These are phyloP conservation scores for Didymella exigua DNA, from an alignment of 2,329 filamentous ascomycete species.

Conservation along the genomic window DNA sequence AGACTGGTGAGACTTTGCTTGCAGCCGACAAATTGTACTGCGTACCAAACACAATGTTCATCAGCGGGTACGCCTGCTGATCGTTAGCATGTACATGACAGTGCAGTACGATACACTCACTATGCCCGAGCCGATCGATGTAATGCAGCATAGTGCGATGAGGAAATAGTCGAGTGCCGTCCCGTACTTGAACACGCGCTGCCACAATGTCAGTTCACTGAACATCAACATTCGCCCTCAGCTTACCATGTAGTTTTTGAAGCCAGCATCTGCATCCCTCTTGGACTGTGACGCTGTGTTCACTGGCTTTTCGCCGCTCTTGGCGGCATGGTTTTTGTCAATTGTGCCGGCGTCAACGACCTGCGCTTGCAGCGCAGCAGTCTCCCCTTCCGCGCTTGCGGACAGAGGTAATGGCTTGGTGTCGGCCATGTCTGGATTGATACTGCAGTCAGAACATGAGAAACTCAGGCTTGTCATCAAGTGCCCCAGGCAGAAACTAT, in stretches of 20 bases:
- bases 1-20: background rate
- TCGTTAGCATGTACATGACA: background rate
- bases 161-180: constrained; percentile 40
- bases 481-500: constrained; percentile 1
- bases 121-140: constrained; percentile 44
- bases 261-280: constrained; percentile 19
- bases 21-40: constrained; percentile 56
- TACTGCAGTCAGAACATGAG: background rate
- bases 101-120: background rate
- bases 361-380: constrained; percentile 20
- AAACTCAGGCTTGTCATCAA: background rate
- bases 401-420: background rate
- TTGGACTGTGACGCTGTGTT: background rate
- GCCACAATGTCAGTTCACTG: background rate
- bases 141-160: constrained; percentile 32
- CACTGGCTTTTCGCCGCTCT: constrained; percentile 2
- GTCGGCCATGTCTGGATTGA: background rate
- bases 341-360: constrained; percentile 14
- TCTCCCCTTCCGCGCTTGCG: constrained; percentile 13
- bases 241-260: constrained; percentile 45
- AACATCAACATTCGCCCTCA: background rate
- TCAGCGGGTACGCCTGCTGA: constrained; percentile 53
- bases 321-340: constrained; percentile 8
- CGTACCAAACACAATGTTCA: constrained; percentile 65
- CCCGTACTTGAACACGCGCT: constrained; percentile 46